Conservation (phyloP, 2,329 filamentous ascomycete genomes). For the Aspergillus eucalypticola region DNA sequence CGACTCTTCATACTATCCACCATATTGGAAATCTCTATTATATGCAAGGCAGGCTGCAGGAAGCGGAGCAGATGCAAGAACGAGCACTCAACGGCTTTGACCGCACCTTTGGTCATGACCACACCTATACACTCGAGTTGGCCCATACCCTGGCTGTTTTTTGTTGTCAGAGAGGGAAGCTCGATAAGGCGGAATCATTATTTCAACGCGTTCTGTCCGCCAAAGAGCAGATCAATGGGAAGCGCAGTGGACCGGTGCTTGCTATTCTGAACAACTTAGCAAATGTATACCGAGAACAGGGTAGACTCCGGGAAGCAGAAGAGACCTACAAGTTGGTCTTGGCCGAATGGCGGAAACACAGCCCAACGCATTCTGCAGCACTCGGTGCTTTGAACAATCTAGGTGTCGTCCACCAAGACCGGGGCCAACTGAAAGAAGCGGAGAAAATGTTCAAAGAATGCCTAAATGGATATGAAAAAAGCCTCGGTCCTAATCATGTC, state of each 20-base stretch:
- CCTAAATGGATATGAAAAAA: neutral
- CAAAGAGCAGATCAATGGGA: neutral
- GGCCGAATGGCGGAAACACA: neutral
- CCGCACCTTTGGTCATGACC: neutral
- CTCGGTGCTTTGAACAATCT: neutral
- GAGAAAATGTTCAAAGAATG: neutral
- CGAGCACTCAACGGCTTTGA: constrained; percentile 16
- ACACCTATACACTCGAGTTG: neutral
- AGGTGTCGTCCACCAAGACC: neutral
- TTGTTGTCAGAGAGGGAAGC: neutral
- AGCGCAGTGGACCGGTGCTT: neutral
- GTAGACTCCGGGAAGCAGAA: neutral
- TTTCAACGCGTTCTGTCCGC: neutral
- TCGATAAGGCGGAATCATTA: neutral
- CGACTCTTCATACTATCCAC: neutral
- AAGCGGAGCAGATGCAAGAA: constrained; percentile 1
- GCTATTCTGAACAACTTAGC: neutral
- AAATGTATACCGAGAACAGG: neutral
- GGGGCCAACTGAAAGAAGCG: neutral
- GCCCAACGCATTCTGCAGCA: neutral
- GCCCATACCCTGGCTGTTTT: neutral
- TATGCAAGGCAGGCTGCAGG: neutral
- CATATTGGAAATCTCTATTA: neutral
- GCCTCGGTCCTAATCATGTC: neutral
- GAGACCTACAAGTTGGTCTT: neutral